Evolutionary conservation across 1,284 basidiomycete species (phyloP), one percentile per base, ranked within the genome.

Genomic region (Cutaneotrichosporon arboriforme): DNA sequence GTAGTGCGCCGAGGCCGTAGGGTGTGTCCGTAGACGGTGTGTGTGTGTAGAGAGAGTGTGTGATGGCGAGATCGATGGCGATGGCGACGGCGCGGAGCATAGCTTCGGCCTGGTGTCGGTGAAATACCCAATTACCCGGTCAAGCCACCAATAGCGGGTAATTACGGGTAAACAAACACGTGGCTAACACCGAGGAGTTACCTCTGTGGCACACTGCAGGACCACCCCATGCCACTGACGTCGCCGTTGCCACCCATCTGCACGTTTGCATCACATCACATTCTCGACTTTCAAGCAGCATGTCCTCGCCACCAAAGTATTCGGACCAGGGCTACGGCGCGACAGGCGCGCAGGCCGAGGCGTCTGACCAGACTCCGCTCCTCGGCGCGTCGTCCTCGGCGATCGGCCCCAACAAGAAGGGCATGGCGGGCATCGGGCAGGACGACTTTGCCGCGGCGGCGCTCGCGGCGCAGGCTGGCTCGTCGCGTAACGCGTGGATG

Each of bases 401-500:
- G n/a, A n/a, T 37, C 26, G 18, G 22, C 51, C 33, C 17, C 46
- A n/a, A 21, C 18, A 43, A 49, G 41, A 52, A 57, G 55, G 44
- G 47, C 47, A 36, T 43, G 13, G 43, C 43, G 10, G 41, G 51
- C 22, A 26, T 43, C 23, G 41, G 46, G 14, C 26, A 34, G 12
- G 51, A 53, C 46, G 40, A 44, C 35, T 37, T 53, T 31, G 36
- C 46, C 21, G 46, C 47, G 3, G 47, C 47, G 5, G 46, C 57
- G 7, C 43, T 53, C 17, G 51, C 44, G 1, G 44, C 43, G 40
- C 51, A 52, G 40, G 51, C 46, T 2, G 38, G 43, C 1, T 34
- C 40, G 22, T 38, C 23, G 20, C 57, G 63, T 41, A 69, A 70
- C 41, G 70, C 72, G 7, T 73, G 70, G 71, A 69, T 67, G 58